phyloP scores from a whole-genome alignment of 164 flowering plant genomes.

The Chloranthus sessilifolius region DNA sequence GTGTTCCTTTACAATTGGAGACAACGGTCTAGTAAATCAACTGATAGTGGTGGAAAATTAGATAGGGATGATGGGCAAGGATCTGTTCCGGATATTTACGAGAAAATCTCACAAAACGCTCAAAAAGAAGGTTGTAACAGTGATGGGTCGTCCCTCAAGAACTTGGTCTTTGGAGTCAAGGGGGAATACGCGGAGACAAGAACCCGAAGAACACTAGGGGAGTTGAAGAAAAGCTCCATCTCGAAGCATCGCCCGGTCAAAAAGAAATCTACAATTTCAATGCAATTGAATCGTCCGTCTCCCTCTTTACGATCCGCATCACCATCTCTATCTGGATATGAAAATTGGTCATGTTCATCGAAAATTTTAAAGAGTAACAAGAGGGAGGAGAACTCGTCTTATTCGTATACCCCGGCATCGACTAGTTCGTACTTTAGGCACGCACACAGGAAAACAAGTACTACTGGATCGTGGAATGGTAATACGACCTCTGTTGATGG shows the following conservation, averaged over 20 bases:
- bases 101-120: slow-evolving; percentile 54
- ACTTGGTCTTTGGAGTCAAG: slow-evolving; percentile 38
- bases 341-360: slow-evolving; percentile 39
- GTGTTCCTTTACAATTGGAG: slow-evolving; percentile 87
- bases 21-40: slow-evolving; percentile 40
- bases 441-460: slow-evolving; percentile 48
- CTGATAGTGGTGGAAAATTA: slow-evolving; percentile 32
- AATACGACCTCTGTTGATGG: slow-evolving; percentile 60
- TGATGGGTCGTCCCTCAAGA: slow-evolving; percentile 34
- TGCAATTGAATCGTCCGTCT: slow-evolving; percentile 24
- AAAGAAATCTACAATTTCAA: slow-evolving; percentile 18
- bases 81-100: slow-evolving; percentile 36
- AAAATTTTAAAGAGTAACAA: slow-evolving; percentile 37
- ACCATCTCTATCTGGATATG: slow-evolving; percentile 47
- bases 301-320: slow-evolving; percentile 29
- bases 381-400: slow-evolving; percentile 57
- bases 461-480: slow-evolving; percentile 76
- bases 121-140: slow-evolving; percentile 44
- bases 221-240: slow-evolving; percentile 13
- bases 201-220: slow-evolving; percentile 28
- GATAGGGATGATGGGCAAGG: slow-evolving; percentile 23
- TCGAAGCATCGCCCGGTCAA: slow-evolving; percentile 20
- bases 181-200: slow-evolving; percentile 32
- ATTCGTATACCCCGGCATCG: slow-evolving; percentile 76
- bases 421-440: slow-evolving; percentile 62